phyloP scores from a whole-genome alignment of 768 basidiomycete genomes.

The Xerocomus spinulosus region DNA sequence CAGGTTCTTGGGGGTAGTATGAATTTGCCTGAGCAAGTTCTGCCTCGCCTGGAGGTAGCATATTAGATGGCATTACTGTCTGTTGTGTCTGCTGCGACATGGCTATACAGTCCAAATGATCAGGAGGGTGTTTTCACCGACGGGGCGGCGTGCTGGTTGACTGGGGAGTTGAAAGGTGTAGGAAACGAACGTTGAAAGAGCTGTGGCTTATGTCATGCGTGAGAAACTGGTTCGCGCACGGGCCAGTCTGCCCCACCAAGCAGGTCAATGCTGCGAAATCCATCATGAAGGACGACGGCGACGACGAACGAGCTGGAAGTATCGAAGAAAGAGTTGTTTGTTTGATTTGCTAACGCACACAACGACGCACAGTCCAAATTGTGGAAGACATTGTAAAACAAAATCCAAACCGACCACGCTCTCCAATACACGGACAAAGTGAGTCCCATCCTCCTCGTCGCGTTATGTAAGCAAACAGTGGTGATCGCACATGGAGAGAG shows the following conservation, averaged over 20 bases:
- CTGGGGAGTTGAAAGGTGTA: conserved; percentile 26
- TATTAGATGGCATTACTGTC: conserved; percentile 58
- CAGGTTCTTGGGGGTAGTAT: conserved; percentile 72
- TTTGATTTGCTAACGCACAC: conserved; percentile 59
- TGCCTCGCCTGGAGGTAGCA: conserved; percentile 47
- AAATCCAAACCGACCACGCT: conserved; percentile 43
- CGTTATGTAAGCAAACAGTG: not conserved
- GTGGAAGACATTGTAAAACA: conserved; percentile 75
- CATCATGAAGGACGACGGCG: conserved; percentile 28
- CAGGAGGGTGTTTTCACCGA: conserved; percentile 9
- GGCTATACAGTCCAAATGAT: conserved; percentile 6
- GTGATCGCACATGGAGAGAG: too few relatives aligned
- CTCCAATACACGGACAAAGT: conserved; percentile 40
- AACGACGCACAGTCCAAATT: conserved; percentile 62
- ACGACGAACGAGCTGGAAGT: conserved; percentile 28
- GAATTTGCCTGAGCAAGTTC: conserved; percentile 52
- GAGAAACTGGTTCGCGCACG: conserved; percentile 49
- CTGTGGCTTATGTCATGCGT: conserved; percentile 53
- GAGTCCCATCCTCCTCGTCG: not conserved
- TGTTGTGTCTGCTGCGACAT: conserved; percentile 54
- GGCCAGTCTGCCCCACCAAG: conserved; percentile 39
- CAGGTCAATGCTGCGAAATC: conserved; percentile 14
- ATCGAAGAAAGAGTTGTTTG: conserved; percentile 35
- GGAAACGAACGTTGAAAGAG: conserved; percentile 32
- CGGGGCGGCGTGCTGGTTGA: conserved; percentile 19